Evolutionary conservation across 768 basidiomycete species (phyloP), one percentile per base, ranked within the genome.

Genomic region (Leccinum broughii): DNA sequence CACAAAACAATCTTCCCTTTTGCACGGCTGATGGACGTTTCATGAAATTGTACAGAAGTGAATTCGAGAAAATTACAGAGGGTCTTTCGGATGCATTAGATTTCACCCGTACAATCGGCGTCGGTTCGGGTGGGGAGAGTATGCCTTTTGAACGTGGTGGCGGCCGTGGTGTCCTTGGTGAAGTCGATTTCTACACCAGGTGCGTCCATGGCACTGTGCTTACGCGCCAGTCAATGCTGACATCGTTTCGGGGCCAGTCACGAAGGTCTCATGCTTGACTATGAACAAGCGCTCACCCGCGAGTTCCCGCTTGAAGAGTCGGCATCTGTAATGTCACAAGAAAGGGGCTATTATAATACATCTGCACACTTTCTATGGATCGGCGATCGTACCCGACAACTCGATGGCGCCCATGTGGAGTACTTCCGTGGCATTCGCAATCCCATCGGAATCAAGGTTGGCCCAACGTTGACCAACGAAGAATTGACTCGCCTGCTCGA

Each of bases 351-450:
- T 72, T 98, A 96, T 76, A 96, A 98, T 71, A 90, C 92, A 15
- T 92, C 93, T 3, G 92, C 93, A 8, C 95, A 95, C 72, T 96
- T 97, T 76, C 75, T 98, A 54, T 99, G 96, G 96, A 92, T 99
- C 56, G 96, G 96, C 0, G 97, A 99, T 75, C 85, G 96, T 55
- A 99, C 96, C 5, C 80, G 96, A 44, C 93, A 96, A 74, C 78
- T 98, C 0, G 84, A 86, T 51, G 94, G 95, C 7, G 97, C 95
- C 4, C 97, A 99, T 71, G 88, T 98, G 34, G 96, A 98, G 77
- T 95, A 95, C 74, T 95, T 95, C 77, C 80, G 92, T 58, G 93
- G 94, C 7, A 89, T 97, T 56, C 80, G 92, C 53, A 96, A 97
- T 71, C 94, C 94, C 2, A 92, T 97, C 60, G 97, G 97, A 2